Base-by-base conservation (phyloP, 352 stramenopile genomes). In the Pythium dissotocum region DNA sequence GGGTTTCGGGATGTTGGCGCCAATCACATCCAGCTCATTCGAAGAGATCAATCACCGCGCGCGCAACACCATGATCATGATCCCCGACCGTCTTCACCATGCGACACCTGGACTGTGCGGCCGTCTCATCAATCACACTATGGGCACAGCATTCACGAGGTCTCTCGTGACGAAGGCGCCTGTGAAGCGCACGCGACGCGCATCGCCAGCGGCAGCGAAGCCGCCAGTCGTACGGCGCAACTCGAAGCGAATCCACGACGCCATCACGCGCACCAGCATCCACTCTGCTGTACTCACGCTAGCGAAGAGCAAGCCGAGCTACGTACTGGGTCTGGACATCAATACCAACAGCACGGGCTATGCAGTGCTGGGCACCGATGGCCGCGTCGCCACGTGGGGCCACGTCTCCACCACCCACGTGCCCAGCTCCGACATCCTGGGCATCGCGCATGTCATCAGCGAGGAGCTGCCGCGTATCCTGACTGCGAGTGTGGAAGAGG, bases 331-430 rank as follows among this genome's bases (percentile, higher is more conserved):
- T 0, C 76, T 95, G 13, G 88, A 95, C 65, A 78, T 94, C 74
- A 95, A 95, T 73, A 95, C 88, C 60, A 92, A 85, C 63, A 93
- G 79, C 71, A 94, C 88, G 8, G 88, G 88, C 13, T 90, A 87
- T 42, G 82, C 77, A 2, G 73, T 95, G 21, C 75, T 95, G 33
- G 83, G 79, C 28, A 81, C 84, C 42, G 40, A 67, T 18, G 73
- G 73, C 12, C 77, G 80, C 21, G 70, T 93, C 38, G 78, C 67
- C 60, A 71, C 69, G 36, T 93, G 78, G 77, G 83, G 85, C 12
- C 76, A 89, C 58, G 76, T 95, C 36, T 59, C 78, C 33, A 95
- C 85, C 0, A 53, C 77, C 32, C 76, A 91, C 33, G 76, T 94
- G 38, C 61, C 71, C 26, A 93, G 85, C 61, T 72, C 81, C 21